Evolutionary conservation across 805 yeast genomes (phyloP), one percentile per base, ranked within the genome.

Genomic region (Zygosaccharomyces siamensis): DNA sequence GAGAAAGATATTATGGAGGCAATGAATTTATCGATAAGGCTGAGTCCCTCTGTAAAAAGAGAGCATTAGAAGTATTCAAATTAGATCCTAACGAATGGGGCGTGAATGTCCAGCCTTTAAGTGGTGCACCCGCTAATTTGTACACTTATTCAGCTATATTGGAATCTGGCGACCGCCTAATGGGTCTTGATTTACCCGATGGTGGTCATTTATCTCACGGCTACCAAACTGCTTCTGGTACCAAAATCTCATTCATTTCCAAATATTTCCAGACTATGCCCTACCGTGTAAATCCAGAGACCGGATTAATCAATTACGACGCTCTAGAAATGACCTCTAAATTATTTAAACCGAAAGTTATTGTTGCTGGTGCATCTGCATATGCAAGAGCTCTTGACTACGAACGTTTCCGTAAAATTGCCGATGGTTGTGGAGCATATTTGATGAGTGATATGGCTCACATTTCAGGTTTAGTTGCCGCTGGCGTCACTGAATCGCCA

Each of bases 151-250:
- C 89, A 49, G 95, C 97, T 27, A 71, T 92, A 43, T 71, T 92
- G 79, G 84, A 86, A 61, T 89, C 86, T 44, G 93, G 89, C 57
- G 98, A 89, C 63, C 81, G 98, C 69, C 72, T 92, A 57, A 92
- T 92, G 99, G 99, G 99, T 61, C 79, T 92, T 56, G 98, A 92
- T 69, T 79, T 92, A 66, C 98, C 99, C 52, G 97, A 92, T 63
- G 99, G 99, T 62, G 99, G 99, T 57, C 99, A 92, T 70, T 79
- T 92, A 68, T 86, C 96, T 38, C 99, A 92, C 68, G 99, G 99
- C 60, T 92, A 92, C 74, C 97, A 89, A 75, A 87, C 96, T 46
- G 83, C 85, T 53, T 73, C 86, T 54, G 71, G 70, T 12, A 84
- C 90, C 64, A 90, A 90, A 76, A 90, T 92, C 64, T 87, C 96